A percentile compares a stretch with the other conserved stretches of the same genome.
Conservation (phyloP, 2,329 filamentous ascomycete genomes). For the Triangularia verruculosa region DNA sequence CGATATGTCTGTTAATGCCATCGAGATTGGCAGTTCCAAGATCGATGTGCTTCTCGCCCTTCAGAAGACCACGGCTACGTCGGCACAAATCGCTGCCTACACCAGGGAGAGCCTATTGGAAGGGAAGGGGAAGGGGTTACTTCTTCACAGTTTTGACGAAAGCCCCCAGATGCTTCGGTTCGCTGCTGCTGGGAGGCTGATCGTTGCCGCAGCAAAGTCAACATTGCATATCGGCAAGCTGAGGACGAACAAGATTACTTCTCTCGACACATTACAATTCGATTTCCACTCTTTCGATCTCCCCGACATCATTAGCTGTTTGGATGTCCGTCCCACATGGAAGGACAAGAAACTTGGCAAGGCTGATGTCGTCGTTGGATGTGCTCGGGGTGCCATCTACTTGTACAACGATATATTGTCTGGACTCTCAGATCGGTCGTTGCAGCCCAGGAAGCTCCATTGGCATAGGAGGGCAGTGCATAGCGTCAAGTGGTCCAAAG, state of each 20-base stretch:
- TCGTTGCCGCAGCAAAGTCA: constrained; percentile 54
- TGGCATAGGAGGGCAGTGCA: constrained; percentile 88
- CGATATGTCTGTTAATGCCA: constrained; percentile 44
- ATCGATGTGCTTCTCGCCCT: constrained; percentile 49
- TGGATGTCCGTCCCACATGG: constrained; percentile 57
- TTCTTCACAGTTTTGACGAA: constrained; percentile 28
- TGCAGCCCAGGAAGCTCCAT: constrained; percentile 68
- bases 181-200: constrained; percentile 52
- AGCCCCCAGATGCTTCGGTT: constrained; percentile 27
- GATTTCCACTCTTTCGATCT: constrained; percentile 58
- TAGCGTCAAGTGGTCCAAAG: constrained; percentile 84
- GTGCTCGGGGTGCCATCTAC: constrained; percentile 71
- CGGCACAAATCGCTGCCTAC: constrained; percentile 47
- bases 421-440: constrained; percentile 53
- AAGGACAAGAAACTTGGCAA: constrained; percentile 32
- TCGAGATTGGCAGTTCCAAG: constrained; percentile 34
- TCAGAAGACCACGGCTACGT: constrained; percentile 39
- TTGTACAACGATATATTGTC: constrained; percentile 74
- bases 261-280: constrained; percentile 46
- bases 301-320: constrained; percentile 62
- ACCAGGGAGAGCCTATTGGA: constrained; percentile 32
- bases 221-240: constrained; percentile 60
- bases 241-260: constrained; percentile 31
- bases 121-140: constrained; percentile 21
- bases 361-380: constrained; percentile 70